phyloP scores from a whole-genome alignment of 2,329 filamentous ascomycete species.

The Bipolaris victoriae region DNA sequence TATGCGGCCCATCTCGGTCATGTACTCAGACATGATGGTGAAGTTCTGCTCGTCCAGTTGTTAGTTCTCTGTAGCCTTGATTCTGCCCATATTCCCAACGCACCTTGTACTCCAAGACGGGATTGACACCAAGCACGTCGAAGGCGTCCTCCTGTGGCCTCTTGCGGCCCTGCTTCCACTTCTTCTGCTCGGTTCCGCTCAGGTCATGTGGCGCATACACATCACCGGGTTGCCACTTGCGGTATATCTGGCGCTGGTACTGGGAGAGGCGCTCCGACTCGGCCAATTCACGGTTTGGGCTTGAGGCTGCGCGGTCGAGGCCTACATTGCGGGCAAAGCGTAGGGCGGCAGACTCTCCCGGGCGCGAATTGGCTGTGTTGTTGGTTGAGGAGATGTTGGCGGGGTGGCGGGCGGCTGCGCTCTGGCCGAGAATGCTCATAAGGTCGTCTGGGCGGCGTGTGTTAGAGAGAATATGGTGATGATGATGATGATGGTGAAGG shows the following conservation, averaged over 20 bases:
- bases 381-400: slow-evolving; percentile 2
- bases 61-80: slow-evolving; percentile 21
- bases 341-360: slow-evolving; percentile 13
- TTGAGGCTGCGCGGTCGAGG: slow-evolving; percentile 24
- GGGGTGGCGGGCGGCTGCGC: slow-evolving; percentile 16
- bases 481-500: neutral
- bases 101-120: slow-evolving; percentile 87
- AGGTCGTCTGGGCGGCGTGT: slow-evolving; percentile 18
- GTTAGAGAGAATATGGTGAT: slow-evolving; percentile 14
- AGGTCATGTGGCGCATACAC: slow-evolving; percentile 92
- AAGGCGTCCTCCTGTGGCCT: slow-evolving; percentile 71
- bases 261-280: slow-evolving; percentile 49
- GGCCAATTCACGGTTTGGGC: slow-evolving; percentile 30
- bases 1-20: slow-evolving; percentile 84
- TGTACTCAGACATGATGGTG: slow-evolving; percentile 86
- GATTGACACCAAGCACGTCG: slow-evolving; percentile 79
- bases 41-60: slow-evolving; percentile 71
- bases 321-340: slow-evolving; percentile 29
- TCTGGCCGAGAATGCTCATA: slow-evolving; percentile 29
- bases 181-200: slow-evolving; percentile 75
- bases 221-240: slow-evolving; percentile 78
- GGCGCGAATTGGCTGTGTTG: neutral
- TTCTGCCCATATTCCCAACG: neutral
- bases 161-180: slow-evolving; percentile 68
- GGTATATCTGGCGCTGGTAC: slow-evolving; percentile 68